Evolutionary conservation across 768 basidiomycete genomes (phyloP), one percentile per base, ranked within the genome.

Genomic region (Leccinum obscurum): DNA sequence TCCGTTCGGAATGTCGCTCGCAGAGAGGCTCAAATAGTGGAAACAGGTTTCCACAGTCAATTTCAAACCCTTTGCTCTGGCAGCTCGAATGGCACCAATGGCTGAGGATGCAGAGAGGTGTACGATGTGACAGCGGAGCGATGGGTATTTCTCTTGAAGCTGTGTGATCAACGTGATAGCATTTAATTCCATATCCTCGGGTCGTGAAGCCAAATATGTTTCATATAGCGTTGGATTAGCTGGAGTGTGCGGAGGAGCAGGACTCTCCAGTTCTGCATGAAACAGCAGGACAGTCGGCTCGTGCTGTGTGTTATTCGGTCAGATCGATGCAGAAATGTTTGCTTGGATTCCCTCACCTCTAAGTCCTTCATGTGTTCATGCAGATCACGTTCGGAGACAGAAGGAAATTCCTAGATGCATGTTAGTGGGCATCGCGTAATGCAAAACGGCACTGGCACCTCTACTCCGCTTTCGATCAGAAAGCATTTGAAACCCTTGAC

Each of bases 401-500:
- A 88, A 4, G 95, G 96, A 71, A 99, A 98, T 78, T 99, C 95
- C 94, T 95, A 65, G 35, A 32, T 34, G 35, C 15, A 44, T n/a
- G 55, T 50, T 14, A 58, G 58, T 39, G 10, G 28, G 51, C 53
- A 54, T 66, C 11, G 66, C 37, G 52, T 35, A 35, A 28, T 34
- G 20, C 22, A 50, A 20, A 20, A 50, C 35, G 32, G 28, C 46
- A 58, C 6, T 57, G 78, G 53, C 67, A 94, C 95, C 62, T 97
- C 90, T 17, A 98, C 95, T 26, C 97, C 96, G 68, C 94, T 96
- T 64, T 96, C 89, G 62, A 95, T 95, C 65, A 98, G 77, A 74
- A 98, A 98, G 71, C 95, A 97, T 73, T 98, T 98, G 81, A 98
- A 98, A 0, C 96, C 96, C 76, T 89, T 91, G 32, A 97, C 90